A percentile compares a stretch with the other conserved stretches of the same genome.
Conservation (phyloP, 345 rosid genomes). For the Garcia nutans region DNA sequence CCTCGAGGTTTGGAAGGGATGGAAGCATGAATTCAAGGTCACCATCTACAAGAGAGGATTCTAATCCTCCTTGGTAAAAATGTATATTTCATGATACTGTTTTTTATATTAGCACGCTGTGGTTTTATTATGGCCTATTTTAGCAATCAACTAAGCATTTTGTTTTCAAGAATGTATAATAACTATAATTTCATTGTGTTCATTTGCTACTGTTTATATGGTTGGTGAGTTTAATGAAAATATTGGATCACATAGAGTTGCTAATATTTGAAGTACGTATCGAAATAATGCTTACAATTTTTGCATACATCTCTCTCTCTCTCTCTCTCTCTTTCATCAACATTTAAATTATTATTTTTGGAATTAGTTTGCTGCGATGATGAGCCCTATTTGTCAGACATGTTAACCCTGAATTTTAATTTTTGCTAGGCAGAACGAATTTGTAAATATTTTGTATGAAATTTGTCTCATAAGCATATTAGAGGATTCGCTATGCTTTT, state of each 20-base stretch:
- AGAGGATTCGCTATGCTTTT: background rate
- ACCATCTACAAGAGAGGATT: constrained; percentile 62
- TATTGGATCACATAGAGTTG: background rate
- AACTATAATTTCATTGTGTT: background rate
- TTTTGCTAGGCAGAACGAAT: background rate
- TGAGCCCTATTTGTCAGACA: background rate
- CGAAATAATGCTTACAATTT: background rate
- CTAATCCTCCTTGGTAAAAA: constrained; percentile 52
- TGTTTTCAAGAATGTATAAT: background rate
- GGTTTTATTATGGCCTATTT: background rate
- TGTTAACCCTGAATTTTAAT: background rate
- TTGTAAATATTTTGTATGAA: background rate
- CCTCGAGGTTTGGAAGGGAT: constrained; percentile 81
- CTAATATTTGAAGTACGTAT: background rate
- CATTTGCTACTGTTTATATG: background rate
- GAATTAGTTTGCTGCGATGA: background rate
- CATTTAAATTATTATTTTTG: background rate
- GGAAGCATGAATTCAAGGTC: constrained; percentile 38
- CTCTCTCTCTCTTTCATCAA: background rate
- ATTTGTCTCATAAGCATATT: too few relatives aligned
- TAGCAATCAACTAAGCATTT: background rate
- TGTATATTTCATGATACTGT: background rate
- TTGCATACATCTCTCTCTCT: background rate
- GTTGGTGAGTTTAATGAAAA: background rate
- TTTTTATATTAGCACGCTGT: background rate